These are phyloP conservation scores for Catenaria anguillulae DNA, from an alignment of 371 early-diverging fungal species.

Conservation along the genomic window DNA sequence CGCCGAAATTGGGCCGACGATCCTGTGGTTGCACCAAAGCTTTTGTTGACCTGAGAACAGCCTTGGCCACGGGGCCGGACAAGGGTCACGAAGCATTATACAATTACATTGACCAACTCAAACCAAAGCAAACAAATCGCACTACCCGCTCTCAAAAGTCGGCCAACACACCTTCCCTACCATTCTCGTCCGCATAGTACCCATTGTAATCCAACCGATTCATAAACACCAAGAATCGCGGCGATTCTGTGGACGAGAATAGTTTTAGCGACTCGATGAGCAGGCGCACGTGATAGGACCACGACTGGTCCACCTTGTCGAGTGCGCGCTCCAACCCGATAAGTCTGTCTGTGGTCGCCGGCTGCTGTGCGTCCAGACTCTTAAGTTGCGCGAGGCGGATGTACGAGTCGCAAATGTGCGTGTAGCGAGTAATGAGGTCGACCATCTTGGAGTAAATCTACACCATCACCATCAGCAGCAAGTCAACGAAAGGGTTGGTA, in stretches of 20 bases:
- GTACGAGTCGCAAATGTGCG: constrained; percentile 17
- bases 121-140: no score
- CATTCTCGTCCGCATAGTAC: no score
- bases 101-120: no score
- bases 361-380: constrained; percentile 10
- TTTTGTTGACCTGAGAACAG: no score
- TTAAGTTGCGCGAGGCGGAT: constrained; percentile 27
- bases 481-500: no score
- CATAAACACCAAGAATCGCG: constrained; percentile 55
- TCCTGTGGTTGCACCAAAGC: no score
- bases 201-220: constrained; percentile 60
- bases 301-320: constrained; percentile 40
- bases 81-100: no score
- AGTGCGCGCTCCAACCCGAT: constrained; percentile 25
- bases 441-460: constrained; percentile 25
- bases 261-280: constrained; percentile 60
- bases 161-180: no score
- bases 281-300: constrained; percentile 45
- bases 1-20: no score
- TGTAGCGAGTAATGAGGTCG: not conserved
- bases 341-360: constrained; percentile 11
- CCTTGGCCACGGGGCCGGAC: no score
- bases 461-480: no score
- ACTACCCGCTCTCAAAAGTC: no score
- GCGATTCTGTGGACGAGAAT: constrained; percentile 55